Base-by-base conservation (phyloP, 75 land plant species). In the Azolla pinnata region DNA sequence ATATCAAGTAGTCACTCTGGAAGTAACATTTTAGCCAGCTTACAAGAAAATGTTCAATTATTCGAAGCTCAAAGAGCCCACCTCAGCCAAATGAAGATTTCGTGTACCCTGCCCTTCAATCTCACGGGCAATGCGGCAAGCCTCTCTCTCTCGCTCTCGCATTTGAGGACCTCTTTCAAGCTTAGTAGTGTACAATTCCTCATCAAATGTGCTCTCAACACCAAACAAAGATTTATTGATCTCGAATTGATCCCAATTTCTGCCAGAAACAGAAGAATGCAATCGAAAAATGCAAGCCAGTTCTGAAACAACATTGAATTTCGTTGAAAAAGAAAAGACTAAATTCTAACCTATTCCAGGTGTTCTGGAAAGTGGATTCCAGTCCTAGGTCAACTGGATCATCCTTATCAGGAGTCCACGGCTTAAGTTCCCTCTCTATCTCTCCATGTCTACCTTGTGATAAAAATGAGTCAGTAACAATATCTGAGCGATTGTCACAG, bases 241-340 rank as follows among this genome's bases (percentile, higher is more conserved):
- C 63, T 81, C 81, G 74, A 92, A 92, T 52, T 92, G 97, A 72
- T 92, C 90, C 97, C 97, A 92, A 40, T 72, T 80, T 56, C 90
- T 90, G 60, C 12, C n/a, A 31, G 2, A 40, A 1, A 24, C 4
- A 33, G 5, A 33, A 38, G 14, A 38, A 38, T 38, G 42, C 14
- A 38, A 38, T 8, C 14, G 7, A 38, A 7, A 8, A 7, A 8
- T 38, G 7, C 7, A 14, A 38, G 14, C 42, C 7, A 8, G 12
- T 8, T 38, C 14, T 38, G 42, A 38, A 14, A 38, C 42, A 38
- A 38, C 42, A n/a, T n/a, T n/a, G n/a, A n/a, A n/a, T n/a, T n/a
- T n/a, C n/a, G n/a, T n/a, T n/a, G n/a, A n/a, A n/a, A n/a, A n/a
- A n/a, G n/a, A n/a, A n/a, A n/a, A n/a, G n/a, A n/a, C n/a, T n/a